phyloP scores from a whole-genome alignment of 495 filamentous ascomycete genomes.

The Xylaria intraflava region DNA sequence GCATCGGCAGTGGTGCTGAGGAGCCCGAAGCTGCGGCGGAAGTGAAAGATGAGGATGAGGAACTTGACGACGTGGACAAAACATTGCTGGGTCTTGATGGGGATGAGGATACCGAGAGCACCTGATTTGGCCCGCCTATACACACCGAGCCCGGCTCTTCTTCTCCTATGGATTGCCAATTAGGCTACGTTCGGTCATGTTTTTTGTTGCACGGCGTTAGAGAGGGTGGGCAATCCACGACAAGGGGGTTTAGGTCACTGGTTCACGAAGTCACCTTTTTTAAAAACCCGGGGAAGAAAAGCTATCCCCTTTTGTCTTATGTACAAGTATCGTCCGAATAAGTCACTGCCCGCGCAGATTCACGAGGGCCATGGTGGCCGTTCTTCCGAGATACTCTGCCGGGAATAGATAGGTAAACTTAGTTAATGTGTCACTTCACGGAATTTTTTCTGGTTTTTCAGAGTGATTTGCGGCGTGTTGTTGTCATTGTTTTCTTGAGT shows the following conservation, averaged over 20 bases:
- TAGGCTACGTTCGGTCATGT: background rate
- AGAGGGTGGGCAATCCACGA: background rate
- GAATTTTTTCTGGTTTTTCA: background rate
- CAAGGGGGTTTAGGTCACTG: background rate
- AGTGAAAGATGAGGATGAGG: conserved; percentile 36
- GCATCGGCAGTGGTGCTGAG: conserved; percentile 35
- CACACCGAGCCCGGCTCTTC: background rate
- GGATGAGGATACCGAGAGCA: conserved; percentile 28
- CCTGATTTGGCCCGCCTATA: conserved; percentile 3
- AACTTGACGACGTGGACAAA: conserved; percentile 50
- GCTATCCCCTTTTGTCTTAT: background rate
- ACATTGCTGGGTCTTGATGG: conserved; percentile 41
- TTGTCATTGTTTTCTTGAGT: no score
- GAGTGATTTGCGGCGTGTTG: background rate
- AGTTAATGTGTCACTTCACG: background rate
- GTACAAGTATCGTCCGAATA: background rate
- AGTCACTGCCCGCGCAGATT: background rate
- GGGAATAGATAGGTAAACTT: conserved; percentile 1
- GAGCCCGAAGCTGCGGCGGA: conserved; percentile 29
- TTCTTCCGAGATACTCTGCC: background rate
- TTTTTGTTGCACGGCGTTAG: conserved; percentile 6
- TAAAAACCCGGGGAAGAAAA: background rate
- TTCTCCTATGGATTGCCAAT: background rate
- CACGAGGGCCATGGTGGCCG: no score
- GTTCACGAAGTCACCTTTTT: background rate